Evolutionary conservation across 1,139 yeast genomes (phyloP).

Genomic region (Schizosaccharomyces versatilis): DNA sequence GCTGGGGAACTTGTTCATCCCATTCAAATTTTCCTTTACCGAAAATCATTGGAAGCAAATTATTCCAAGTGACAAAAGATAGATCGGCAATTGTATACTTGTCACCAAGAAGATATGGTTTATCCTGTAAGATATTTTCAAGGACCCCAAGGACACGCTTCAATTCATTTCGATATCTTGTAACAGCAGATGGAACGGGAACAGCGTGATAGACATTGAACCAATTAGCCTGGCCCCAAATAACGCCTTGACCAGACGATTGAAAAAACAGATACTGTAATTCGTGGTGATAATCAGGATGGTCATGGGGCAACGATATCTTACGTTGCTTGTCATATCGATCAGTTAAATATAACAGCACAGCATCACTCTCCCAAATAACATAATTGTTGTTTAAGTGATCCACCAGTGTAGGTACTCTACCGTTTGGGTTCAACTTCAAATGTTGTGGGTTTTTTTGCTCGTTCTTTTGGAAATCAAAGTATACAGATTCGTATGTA

Average conservation of each 20-base stretch:
- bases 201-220: constrained; percentile 78
- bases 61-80: constrained; percentile 9
- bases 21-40: background rate
- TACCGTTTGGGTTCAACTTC: constrained; percentile 10
- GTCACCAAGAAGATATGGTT: constrained; percentile 36
- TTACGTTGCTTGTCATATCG: constrained; percentile 45
- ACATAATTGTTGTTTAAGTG: constrained; percentile 7
- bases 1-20: background rate
- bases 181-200: constrained; percentile 72
- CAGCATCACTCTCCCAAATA: constrained; percentile 11
- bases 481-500: constrained; percentile 53
- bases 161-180: constrained; percentile 79
- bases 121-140: constrained; percentile 86
- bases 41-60: constrained; percentile 3
- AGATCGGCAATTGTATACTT: constrained; percentile 9
- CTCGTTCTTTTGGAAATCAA: constrained; percentile 32
- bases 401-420: constrained; percentile 8
- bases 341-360: constrained; percentile 25
- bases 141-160: constrained; percentile 82
- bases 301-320: constrained; percentile 51
- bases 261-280: constrained; percentile 84
- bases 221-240: constrained; percentile 93
- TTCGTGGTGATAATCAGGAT: constrained; percentile 68
- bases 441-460: constrained; percentile 5
- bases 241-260: constrained; percentile 91